A percentile compares a stretch with the other conserved stretches of the same genome.
phyloP scores from a whole-genome alignment of 2,329 filamentous ascomycete genomes.

The Penicillium sp. region DNA sequence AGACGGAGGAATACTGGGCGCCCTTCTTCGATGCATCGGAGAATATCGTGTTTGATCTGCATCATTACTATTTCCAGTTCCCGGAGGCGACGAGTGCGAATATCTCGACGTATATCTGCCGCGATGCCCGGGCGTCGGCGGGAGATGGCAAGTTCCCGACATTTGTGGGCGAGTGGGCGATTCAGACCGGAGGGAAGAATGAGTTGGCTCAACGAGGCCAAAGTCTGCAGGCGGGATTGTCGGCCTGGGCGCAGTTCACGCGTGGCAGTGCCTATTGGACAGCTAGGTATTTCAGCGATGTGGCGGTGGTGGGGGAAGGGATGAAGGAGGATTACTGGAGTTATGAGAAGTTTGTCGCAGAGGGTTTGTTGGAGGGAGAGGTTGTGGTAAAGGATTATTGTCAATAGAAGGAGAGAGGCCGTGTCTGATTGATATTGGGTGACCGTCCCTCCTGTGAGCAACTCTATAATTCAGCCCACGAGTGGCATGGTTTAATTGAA shows the following conservation, averaged over 20 bases:
- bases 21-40: slow-evolving; percentile 7
- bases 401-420: not conserved
- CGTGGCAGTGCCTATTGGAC: slow-evolving; percentile 21
- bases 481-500: too few relatives aligned
- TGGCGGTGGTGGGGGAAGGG: slow-evolving; percentile 10
- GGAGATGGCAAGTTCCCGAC: slow-evolving; percentile 18
- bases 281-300: slow-evolving; percentile 15
- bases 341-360: slow-evolving; percentile 12
- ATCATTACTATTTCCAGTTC: slow-evolving; percentile 23
- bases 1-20: slow-evolving; percentile 18
- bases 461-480: too few relatives aligned
- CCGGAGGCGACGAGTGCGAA: slow-evolving; percentile 13
- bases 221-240: slow-evolving; percentile 15
- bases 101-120: slow-evolving; percentile 12
- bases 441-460: too few relatives aligned
- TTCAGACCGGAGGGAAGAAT: slow-evolving; percentile 15
- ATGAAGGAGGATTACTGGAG: slow-evolving; percentile 15
- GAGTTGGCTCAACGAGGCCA: slow-evolving; percentile 10
- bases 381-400: slow-evolving; percentile 1
- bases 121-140: slow-evolving; percentile 11
- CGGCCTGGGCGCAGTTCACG: slow-evolving; percentile 10
- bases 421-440: too few relatives aligned
- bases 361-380: slow-evolving; percentile 8
- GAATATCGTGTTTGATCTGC: slow-evolving; percentile 24
- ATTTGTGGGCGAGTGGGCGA: slow-evolving; percentile 23